Evolutionary conservation across 306 rosid species (phyloP).

Genomic region (Cucumis sativus): DNA sequence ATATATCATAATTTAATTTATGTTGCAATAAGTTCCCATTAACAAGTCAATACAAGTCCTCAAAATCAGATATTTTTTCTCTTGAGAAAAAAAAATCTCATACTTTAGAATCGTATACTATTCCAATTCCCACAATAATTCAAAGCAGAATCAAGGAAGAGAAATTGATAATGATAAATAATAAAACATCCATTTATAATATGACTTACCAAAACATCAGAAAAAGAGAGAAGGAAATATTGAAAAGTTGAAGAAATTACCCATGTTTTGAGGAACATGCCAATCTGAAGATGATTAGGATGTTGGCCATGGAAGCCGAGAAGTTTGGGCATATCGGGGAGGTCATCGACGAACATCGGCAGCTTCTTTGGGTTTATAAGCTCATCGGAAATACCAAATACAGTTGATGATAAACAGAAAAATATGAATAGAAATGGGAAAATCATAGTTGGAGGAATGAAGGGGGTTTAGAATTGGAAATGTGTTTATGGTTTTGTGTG

Average conservation of each 20-base stretch:
- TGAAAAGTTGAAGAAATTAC: slow-evolving; percentile 9
- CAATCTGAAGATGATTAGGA: slow-evolving; percentile 39
- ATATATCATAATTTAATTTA: background rate
- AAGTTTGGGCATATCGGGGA: slow-evolving; percentile 49
- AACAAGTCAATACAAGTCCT: background rate
- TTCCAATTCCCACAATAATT: background rate
- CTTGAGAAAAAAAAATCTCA: background rate
- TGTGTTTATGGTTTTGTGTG: background rate
- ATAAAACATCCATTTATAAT: no score
- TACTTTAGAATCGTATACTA: background rate
- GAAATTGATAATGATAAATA: background rate
- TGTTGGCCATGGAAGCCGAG: slow-evolving; percentile 13
- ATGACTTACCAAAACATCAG: background rate
- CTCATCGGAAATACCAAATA: background rate
- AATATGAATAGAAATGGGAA: background rate
- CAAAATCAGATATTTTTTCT: background rate
- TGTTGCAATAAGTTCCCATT: background rate
- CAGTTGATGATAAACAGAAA: background rate
- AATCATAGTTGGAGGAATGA: background rate
- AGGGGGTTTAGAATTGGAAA: background rate
- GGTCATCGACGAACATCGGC: slow-evolving; percentile 59
- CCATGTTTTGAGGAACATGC: slow-evolving; percentile 77
- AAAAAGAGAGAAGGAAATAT: background rate
- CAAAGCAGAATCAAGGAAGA: background rate
- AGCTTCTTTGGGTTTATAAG: slow-evolving; percentile 25